A percentile compares a stretch with the other conserved stretches of the same genome.
Evolutionary conservation across 768 basidiomycete genomes (phyloP).

Genomic region (Xerocomellus dryophilus): DNA sequence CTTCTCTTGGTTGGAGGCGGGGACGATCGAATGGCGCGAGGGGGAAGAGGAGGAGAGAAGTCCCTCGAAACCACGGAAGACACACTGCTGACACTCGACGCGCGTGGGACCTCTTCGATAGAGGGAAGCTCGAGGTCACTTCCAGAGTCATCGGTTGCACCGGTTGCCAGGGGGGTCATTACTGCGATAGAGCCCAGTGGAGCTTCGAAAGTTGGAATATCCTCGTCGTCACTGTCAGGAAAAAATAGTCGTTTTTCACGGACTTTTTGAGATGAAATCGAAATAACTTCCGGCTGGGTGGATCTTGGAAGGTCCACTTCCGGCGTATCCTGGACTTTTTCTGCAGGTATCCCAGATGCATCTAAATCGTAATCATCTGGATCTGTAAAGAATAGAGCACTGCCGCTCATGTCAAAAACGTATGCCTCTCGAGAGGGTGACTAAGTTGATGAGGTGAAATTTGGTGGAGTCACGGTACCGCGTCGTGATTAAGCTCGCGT

Average conservation of each 20-base stretch:
- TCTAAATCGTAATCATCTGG: conserved; percentile 54
- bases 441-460: not conserved
- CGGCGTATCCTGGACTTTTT: conserved; percentile 3
- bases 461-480: not conserved
- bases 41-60: conserved; percentile 28
- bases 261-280: conserved; percentile 9
- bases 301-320: not conserved
- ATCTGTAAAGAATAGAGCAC: conserved; percentile 55
- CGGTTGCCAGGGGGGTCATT: conserved; percentile 32
- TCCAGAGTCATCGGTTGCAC: conserved; percentile 29
- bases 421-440: not conserved
- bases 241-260: conserved; percentile 39
- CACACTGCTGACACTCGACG: conserved; percentile 41
- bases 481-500: conserved; percentile 14
- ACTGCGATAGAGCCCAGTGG: not conserved
- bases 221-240: conserved; percentile 45
- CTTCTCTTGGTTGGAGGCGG: conserved; percentile 51
- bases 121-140: conserved; percentile 37
- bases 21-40: conserved; percentile 12
- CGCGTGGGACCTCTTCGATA: conserved; percentile 34
- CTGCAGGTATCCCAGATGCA: conserved; percentile 13
- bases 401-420: conserved; percentile 11
- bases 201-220: conserved; percentile 19
- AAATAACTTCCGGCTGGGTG: not conserved
- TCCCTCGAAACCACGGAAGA: conserved; percentile 31